Percentiles rank a stretch among this genome's conserved stretches.
These are phyloP conservation scores for Phialophora macrospora DNA, from an alignment of 2,329 filamentous ascomycete genomes.

Conservation along the genomic window DNA sequence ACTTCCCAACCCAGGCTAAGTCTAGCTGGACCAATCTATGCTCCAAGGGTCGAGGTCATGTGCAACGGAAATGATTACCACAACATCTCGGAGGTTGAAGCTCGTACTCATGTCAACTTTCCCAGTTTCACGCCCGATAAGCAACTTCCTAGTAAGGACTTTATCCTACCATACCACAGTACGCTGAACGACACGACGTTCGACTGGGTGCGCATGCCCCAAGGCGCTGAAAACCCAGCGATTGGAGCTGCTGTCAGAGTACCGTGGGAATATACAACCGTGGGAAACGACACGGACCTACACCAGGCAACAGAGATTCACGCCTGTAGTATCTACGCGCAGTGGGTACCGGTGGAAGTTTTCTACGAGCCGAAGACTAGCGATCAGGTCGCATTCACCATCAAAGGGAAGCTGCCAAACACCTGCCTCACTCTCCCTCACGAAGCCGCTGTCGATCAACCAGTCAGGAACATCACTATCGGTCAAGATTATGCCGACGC, in stretches of 20 bases:
- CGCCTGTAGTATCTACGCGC: constrained; percentile 35
- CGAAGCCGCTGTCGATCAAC: constrained; percentile 1
- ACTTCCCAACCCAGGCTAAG: constrained; percentile 26
- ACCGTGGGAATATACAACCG: constrained; percentile 18
- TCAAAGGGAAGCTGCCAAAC: constrained; percentile 15
- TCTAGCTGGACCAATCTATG: constrained; percentile 24
- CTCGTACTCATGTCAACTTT: constrained; percentile 24
- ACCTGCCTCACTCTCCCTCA: constrained; percentile 24
- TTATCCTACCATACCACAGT: constrained; percentile 27
- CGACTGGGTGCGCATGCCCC: constrained; percentile 31
- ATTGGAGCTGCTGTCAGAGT: constrained; percentile 26
- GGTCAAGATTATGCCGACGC: constrained; percentile 27
- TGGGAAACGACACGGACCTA: constrained; percentile 10
- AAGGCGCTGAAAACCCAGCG: constrained; percentile 25
- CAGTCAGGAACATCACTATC: constrained; percentile 28
- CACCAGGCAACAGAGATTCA: constrained; percentile 27
- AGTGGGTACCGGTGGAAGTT: constrained; percentile 33
- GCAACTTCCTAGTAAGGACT: constrained; percentile 24
- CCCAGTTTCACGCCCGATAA: constrained; percentile 28
- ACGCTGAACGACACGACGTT: constrained; percentile 26
- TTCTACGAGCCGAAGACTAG: constrained; percentile 27
- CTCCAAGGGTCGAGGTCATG: constrained; percentile 31
- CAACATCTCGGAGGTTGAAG: constrained; percentile 21
- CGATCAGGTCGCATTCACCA: constrained; percentile 27
- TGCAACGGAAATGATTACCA: constrained; percentile 25